These are phyloP conservation scores for Tuber indicum DNA, from an alignment of 495 filamentous ascomycete genomes.

Conservation along the genomic window DNA sequence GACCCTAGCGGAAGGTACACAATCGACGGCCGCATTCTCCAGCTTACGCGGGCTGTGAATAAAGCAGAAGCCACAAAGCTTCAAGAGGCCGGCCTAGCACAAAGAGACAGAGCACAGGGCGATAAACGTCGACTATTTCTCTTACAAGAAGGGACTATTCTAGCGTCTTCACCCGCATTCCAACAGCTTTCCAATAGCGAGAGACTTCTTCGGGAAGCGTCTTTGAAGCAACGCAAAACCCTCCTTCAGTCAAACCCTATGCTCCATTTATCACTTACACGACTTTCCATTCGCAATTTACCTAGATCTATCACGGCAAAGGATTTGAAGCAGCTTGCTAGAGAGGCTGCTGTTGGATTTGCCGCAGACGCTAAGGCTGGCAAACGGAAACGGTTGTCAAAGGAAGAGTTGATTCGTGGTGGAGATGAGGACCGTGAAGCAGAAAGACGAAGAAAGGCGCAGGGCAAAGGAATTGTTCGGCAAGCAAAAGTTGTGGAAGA, in stretches of 20 bases:
- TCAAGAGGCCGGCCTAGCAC: constrained; percentile 58
- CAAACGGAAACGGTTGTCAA: constrained; percentile 65
- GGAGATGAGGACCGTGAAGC: constrained; percentile 71
- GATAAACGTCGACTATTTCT: constrained; percentile 93
- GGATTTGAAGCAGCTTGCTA: constrained; percentile 81
- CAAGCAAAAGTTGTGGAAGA: constrained; percentile 96
- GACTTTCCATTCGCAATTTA: constrained; percentile 89
- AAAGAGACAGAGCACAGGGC: constrained; percentile 62
- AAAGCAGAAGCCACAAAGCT: constrained; percentile 69
- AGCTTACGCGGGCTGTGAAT: constrained; percentile 75
- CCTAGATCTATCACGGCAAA: constrained; percentile 78
- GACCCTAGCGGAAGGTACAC: constrained; percentile 80
- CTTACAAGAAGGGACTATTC: constrained; percentile 75
- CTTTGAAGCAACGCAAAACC: constrained; percentile 76
- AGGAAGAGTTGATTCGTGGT: constrained; percentile 74
- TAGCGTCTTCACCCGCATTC: constrained; percentile 64
- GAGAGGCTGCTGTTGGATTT: constrained; percentile 86
- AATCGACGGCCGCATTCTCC: constrained; percentile 77
- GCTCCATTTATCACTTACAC: constrained; percentile 82
- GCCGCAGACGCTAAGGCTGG: constrained; percentile 78
- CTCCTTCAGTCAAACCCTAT: constrained; percentile 84
- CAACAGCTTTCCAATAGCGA: constrained; percentile 70
- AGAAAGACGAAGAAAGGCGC: constrained; percentile 66
- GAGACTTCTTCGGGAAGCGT: constrained; percentile 78
- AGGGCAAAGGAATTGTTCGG: constrained; percentile 86